These are phyloP conservation scores for Stygiomarasmius scandens DNA, from an alignment of 1,284 basidiomycete genomes.

Conservation along the genomic window DNA sequence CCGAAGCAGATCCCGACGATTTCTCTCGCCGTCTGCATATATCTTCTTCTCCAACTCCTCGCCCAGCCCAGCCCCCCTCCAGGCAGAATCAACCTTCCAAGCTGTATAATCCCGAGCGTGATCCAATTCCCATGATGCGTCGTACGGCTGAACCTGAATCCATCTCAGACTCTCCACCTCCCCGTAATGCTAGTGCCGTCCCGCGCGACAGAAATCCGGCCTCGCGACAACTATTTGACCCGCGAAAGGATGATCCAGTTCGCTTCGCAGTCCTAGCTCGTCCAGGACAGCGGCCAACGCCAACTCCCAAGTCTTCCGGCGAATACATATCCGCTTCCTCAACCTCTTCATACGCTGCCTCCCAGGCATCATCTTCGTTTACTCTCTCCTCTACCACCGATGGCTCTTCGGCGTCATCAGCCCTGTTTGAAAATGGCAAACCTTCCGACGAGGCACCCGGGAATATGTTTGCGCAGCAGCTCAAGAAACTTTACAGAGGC, in stretches of 20 bases:
- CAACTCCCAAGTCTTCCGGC: constrained; percentile 61
- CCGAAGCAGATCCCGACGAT: constrained; percentile 64
- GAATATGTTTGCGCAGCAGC: constrained; percentile 73
- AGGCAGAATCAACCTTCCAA: constrained; percentile 41
- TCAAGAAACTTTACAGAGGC: constrained; percentile 80
- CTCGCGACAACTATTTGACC: constrained; percentile 77
- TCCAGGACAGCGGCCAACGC: constrained; percentile 43
- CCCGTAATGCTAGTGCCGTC: constrained; percentile 22
- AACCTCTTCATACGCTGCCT: constrained; percentile 75
- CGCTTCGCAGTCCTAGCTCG: constrained; percentile 69
- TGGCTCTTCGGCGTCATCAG: constrained; percentile 69
- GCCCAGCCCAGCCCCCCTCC: constrained; percentile 31
- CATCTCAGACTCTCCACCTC: constrained; percentile 53
- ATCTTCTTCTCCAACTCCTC: constrained; percentile 52
- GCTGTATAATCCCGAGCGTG: constrained; percentile 72
- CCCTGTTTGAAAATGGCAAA: constrained; percentile 54
- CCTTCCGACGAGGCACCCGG: constrained; percentile 52
- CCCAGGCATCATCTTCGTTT: constrained; percentile 70
- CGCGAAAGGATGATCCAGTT: constrained; percentile 82
- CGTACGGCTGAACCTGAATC: constrained; percentile 64
- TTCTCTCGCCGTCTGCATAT: constrained; percentile 72
- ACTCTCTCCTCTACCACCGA: constrained; percentile 80
- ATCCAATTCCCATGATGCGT: constrained; percentile 59
- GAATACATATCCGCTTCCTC: constrained; percentile 78
- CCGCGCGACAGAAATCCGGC: constrained; percentile 35